Evolutionary conservation across 768 basidiomycete genomes (phyloP).

Genomic region (Russula vinacea): DNA sequence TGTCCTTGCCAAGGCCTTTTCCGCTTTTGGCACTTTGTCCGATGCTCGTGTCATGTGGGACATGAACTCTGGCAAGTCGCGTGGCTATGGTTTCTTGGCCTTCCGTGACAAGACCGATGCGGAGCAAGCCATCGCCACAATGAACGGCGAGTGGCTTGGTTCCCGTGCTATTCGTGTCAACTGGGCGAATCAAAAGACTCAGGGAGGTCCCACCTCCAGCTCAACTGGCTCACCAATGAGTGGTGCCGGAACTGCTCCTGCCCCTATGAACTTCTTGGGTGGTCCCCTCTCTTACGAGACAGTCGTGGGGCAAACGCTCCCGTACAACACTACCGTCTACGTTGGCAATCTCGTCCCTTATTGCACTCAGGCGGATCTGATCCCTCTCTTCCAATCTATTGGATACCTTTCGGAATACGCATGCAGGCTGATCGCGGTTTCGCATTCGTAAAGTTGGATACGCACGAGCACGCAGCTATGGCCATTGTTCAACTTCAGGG

Average conservation of each 20-base stretch:
- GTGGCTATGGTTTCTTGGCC: constrained; percentile 97
- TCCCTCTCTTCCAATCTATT: constrained; percentile 97
- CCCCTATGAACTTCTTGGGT: constrained; percentile 87
- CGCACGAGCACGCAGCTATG: constrained; percentile 97
- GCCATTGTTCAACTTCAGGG: constrained; percentile 97
- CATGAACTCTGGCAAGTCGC: constrained; percentile 98
- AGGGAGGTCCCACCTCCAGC: constrained; percentile 46
- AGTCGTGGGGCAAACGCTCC: constrained; percentile 90
- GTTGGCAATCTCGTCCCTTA: constrained; percentile 98
- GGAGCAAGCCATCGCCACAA: constrained; percentile 97
- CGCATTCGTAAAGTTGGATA: constrained; percentile 98
- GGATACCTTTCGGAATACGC: constrained; percentile 98
- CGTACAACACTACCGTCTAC: constrained; percentile 95
- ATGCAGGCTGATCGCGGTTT: constrained; percentile 99
- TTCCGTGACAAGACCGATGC: constrained; percentile 99
- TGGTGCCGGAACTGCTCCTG: constrained; percentile 61
- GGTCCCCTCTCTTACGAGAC: constrained; percentile 88
- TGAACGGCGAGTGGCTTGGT: constrained; percentile 99
- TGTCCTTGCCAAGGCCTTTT: constrained; percentile 93
- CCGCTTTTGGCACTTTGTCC: constrained; percentile 92
- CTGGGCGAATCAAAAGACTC: constrained; percentile 99
- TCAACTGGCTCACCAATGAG: constrained; percentile 26
- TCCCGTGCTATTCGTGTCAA: constrained; percentile 98
- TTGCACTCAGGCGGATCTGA: constrained; percentile 94
- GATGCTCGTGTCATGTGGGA: constrained; percentile 99